Percentiles rank a stretch among this genome's conserved stretches.
Conservation (phyloP, 306 rosid species). For the Trifolium pratense region DNA sequence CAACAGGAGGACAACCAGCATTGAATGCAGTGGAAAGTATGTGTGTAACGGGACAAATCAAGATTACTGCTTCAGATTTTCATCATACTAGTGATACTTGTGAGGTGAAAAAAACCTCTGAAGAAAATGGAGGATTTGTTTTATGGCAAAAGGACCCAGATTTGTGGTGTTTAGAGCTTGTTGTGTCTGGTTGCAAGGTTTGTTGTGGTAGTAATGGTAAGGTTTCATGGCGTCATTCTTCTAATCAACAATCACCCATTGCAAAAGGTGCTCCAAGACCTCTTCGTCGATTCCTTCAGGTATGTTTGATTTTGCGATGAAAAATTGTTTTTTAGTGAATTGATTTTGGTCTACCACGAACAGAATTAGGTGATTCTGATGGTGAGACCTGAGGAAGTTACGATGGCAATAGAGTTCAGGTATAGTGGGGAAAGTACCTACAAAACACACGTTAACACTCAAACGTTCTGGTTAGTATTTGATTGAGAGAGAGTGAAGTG, state of each 20-base stretch:
- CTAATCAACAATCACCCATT: constrained; percentile 72
- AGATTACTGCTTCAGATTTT: constrained; percentile 80
- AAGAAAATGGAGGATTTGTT: constrained; percentile 79
- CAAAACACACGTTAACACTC: no score
- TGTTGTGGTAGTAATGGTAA: constrained; percentile 83
- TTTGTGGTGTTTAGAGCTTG: constrained; percentile 79
- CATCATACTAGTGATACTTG: constrained; percentile 53
- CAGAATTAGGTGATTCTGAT: no score
- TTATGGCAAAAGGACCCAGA: constrained; percentile 94
- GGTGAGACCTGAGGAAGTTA: no score
- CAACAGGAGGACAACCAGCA: constrained; percentile 92
- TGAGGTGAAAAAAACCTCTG: constrained; percentile 72
- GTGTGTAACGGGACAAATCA: constrained; percentile 83
- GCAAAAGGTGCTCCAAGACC: constrained; percentile 87
- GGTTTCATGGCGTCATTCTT: constrained; percentile 89
- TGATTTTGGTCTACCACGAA: no score
- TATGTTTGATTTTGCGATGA: background rate
- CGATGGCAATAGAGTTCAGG: no score
- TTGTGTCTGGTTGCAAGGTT: constrained; percentile 85
- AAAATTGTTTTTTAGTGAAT: no score
- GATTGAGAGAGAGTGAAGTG: no score
- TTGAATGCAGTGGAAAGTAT: constrained; percentile 77
- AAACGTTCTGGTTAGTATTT: no score
- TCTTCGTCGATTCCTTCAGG: constrained; percentile 92
- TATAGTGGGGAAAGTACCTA: no score